phyloP scores from a whole-genome alignment of 2,329 filamentous ascomycete genomes.

The Claviceps arundinis region DNA sequence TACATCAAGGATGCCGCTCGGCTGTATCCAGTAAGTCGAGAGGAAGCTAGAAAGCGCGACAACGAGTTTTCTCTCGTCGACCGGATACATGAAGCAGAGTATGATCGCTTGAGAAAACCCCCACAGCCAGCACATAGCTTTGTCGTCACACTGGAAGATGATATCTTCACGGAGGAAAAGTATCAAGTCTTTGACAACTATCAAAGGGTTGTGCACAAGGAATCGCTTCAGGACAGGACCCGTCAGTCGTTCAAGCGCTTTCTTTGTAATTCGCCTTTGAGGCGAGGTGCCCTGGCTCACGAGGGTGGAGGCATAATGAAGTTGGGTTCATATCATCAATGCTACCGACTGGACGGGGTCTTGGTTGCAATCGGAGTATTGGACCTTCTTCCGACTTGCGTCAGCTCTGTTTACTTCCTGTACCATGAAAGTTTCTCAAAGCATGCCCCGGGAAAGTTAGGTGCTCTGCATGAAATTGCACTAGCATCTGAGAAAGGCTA shows the following conservation, averaged over 20 bases:
- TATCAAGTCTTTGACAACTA: conserved; percentile 62
- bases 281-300: conserved; percentile 27
- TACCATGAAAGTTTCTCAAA: conserved; percentile 63
- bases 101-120: conserved; percentile 37
- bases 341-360: conserved; percentile 63
- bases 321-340: conserved; percentile 69
- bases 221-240: conserved; percentile 45
- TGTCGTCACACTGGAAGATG: conserved; percentile 55
- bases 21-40: conserved; percentile 53
- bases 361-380: conserved; percentile 66
- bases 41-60: conserved; percentile 48
- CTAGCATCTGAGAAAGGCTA: conserved; percentile 58
- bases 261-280: conserved; percentile 58
- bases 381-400: conserved; percentile 61
- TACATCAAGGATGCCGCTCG: conserved; percentile 53
- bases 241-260: conserved; percentile 54
- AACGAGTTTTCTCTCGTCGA: conserved; percentile 54
- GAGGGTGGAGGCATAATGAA: conserved; percentile 37
- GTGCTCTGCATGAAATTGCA: conserved; percentile 59
- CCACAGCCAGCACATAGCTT: conserved; percentile 55
- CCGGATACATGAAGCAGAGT: conserved; percentile 58
- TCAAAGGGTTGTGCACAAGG: conserved; percentile 59
- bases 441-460: conserved; percentile 61
- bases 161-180: conserved; percentile 64
- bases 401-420: conserved; percentile 74